Base-by-base conservation (phyloP, 2,329 filamentous ascomycete genomes). In the Colletotrichum gloeosporioides region DNA sequence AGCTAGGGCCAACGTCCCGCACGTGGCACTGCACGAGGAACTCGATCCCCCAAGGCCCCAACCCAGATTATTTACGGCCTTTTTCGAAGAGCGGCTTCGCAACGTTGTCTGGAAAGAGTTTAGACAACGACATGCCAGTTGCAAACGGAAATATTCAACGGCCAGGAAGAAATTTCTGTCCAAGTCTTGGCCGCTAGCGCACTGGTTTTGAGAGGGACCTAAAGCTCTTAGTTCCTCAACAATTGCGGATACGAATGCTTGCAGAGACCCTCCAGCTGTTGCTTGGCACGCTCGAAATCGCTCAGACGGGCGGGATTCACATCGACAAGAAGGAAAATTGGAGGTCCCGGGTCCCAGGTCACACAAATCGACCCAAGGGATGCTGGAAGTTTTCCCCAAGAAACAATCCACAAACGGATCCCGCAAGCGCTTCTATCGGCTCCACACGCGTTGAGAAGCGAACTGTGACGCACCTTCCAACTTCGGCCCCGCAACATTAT, bases 381-480 rank as follows among this genome's bases (percentile, higher is more conserved):
- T 22, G 53, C 25, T 53, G 10, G n/a, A 13, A 13, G 12, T 34
- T 34, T 34, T 34, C 13, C 10, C 12, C 32, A 8, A 22, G 44
- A 13, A 53, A 7, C 44, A 53, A 53, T 53, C 44, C 44, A 53
- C 44, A 53, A 53, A 53, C n/a, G 44, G 44, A 53, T 53, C 44
- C 44, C 12, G 44, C 44, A 53, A 53, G 44, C 44, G 44, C 44
- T 53, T 22, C 6, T 22, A 22, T 36, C 18, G 22, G 32, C 44
- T 59, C 73, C 73, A 76, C 73, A 68, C 16, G 8, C 22, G 64
- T 67, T 69, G 73, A 68, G 69, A 39, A 69, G 22, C 59, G 22
- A 64, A 59, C 39, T 4, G 18, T 49, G 18, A 49, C 70, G 64
- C 29, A 67, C 8, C n/a, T 63, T n/a, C 4, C 22, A 18, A 29